Percentiles rank a stretch among this genome's conserved stretches.
Conservation (phyloP, 2,329 filamentous ascomycete genomes). For the Rutstroemia sp. region DNA sequence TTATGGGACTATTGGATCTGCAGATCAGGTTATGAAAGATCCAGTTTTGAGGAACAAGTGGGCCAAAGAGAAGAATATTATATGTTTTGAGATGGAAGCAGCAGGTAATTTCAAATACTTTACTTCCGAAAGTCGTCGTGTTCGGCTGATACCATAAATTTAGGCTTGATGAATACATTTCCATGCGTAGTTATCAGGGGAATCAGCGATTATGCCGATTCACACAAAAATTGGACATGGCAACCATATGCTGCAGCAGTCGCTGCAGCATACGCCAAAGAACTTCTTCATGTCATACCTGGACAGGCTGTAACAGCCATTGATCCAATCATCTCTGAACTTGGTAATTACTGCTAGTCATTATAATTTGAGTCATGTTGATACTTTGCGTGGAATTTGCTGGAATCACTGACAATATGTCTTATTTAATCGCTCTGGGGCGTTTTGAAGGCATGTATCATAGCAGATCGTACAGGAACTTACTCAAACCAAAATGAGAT, state of each 20-base stretch:
- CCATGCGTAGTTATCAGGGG: conserved; percentile 13
- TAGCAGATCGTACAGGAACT: too few relatives aligned
- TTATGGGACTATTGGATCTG: conserved; percentile 8
- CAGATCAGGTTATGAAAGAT: conserved; percentile 10
- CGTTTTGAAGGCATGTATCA: too few relatives aligned
- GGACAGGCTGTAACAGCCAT: neutral
- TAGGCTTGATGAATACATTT: conserved; percentile 12
- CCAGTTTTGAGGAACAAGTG: neutral
- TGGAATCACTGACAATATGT: neutral
- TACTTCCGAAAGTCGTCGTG: neutral
- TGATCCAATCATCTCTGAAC: neutral
- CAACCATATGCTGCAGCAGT: conserved; percentile 12
- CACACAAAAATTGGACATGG: conserved; percentile 12
- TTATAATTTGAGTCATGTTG: neutral
- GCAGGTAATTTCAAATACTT: conserved; percentile 1
- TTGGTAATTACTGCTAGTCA: neutral
- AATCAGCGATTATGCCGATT: conserved; percentile 14
- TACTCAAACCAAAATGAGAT: too few relatives aligned
- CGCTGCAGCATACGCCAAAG: conserved; percentile 12
- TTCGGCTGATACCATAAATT: neutral
- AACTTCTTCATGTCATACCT: conserved; percentile 1
- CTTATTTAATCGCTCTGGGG: too few relatives aligned
- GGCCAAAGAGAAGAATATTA: neutral
- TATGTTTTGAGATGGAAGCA: conserved; percentile 12
- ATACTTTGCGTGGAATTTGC: neutral